Percentiles rank a stretch among this genome's conserved stretches.
phyloP scores from a whole-genome alignment of 1,139 yeast genomes.

The Geotrichum citri-aurantii region DNA sequence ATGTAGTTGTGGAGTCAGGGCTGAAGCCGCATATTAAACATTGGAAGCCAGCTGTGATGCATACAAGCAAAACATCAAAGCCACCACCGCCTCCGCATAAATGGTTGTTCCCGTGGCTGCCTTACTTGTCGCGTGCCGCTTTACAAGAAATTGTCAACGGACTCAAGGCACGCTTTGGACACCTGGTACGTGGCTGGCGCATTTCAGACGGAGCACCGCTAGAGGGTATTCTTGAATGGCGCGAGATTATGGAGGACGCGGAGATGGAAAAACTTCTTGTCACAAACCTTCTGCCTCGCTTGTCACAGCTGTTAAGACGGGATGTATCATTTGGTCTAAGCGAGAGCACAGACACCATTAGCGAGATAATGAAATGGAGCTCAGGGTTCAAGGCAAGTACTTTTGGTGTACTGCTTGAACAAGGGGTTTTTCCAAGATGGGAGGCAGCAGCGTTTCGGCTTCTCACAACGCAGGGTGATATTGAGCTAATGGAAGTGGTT shows the following conservation, averaged over 20 bases:
- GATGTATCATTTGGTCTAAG: background rate
- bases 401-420: slow-evolving; percentile 28
- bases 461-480: background rate
- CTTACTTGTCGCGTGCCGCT: slow-evolving; percentile 26
- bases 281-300: slow-evolving; percentile 34
- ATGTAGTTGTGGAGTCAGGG: slow-evolving; percentile 37
- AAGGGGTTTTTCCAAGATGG: slow-evolving; percentile 36
- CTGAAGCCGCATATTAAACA: slow-evolving; percentile 33
- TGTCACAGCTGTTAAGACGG: slow-evolving; percentile 27
- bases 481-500: slow-evolving; percentile 18
- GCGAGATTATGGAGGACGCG: slow-evolving; percentile 37
- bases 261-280: slow-evolving; percentile 29
- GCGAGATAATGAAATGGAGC: slow-evolving; percentile 10
- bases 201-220: slow-evolving; percentile 28
- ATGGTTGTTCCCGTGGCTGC: slow-evolving; percentile 47
- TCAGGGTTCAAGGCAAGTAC: slow-evolving; percentile 23
- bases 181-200: slow-evolving; percentile 37
- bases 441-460: slow-evolving; percentile 16
- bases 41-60: slow-evolving; percentile 35
- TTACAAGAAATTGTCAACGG: slow-evolving; percentile 21
- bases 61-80: background rate
- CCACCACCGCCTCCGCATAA: slow-evolving; percentile 29
- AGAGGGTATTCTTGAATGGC: slow-evolving; percentile 37
- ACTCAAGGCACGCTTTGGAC: slow-evolving; percentile 34
- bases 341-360: background rate